phyloP scores from a whole-genome alignment of 192 early-diverging fungal species.

The Rhizophagus sp. region DNA sequence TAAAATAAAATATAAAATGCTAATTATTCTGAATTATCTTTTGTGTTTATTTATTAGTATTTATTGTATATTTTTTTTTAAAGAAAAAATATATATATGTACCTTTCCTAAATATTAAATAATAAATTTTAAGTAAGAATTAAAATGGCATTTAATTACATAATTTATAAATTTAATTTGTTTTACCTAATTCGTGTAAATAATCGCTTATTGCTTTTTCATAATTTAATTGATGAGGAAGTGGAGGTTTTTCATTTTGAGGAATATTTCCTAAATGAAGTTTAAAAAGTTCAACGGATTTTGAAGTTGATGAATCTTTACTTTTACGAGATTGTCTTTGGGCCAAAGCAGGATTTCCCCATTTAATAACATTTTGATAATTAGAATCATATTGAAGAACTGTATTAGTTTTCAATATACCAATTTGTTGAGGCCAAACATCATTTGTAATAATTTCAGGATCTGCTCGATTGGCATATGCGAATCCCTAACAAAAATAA shows the following conservation, averaged over 20 bases:
- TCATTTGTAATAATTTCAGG: conserved; percentile 11
- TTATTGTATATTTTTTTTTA: too few species aligned
- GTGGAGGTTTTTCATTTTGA: conserved; percentile 37
- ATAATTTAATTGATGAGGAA: conserved; percentile 48
- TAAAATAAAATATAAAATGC: too few species aligned
- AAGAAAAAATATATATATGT: too few species aligned
- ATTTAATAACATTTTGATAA: background rate
- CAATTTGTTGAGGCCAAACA: background rate
- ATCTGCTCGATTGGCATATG: background rate
- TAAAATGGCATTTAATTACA: too few species aligned
- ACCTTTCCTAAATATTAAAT: too few species aligned
- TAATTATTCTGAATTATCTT: too few species aligned
- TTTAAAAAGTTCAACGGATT: conserved; percentile 15
- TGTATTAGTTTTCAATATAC: conserved; percentile 11
- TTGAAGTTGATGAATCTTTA: background rate
- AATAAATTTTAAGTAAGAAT: too few species aligned
- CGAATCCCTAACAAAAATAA: too few species aligned
- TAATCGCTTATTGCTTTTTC: conserved; percentile 55
- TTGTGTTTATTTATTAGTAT: too few species aligned
- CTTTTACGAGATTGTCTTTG: background rate
- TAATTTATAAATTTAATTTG: too few species aligned
- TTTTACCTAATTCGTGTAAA: conserved; percentile 28
- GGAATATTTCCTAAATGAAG: conserved; percentile 44
- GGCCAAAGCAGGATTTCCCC: conserved; percentile 4
- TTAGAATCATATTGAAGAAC: conserved; percentile 8